Conservation (phyloP, 495 filamentous ascomycete species). For the Aspergillus hancockii region DNA sequence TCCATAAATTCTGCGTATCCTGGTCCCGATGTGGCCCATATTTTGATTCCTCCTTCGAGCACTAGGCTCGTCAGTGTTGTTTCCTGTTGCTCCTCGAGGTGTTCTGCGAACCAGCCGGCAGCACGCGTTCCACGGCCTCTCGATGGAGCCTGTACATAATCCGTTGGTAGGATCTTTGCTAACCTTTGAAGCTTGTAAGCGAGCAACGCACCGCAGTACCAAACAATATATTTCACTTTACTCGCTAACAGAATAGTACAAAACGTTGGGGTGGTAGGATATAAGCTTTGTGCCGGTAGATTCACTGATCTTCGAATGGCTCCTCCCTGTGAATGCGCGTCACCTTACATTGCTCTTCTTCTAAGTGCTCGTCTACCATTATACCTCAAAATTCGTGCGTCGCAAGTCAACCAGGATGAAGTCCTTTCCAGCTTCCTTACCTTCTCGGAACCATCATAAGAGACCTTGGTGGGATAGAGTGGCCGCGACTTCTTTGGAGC, state of each 20-base stretch:
- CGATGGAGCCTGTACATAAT: slow-evolving; percentile 57
- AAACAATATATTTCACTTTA: slow-evolving; percentile 55
- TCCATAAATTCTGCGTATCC: slow-evolving; percentile 59
- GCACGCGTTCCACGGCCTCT: slow-evolving; percentile 61
- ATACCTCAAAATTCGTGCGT: slow-evolving; percentile 61
- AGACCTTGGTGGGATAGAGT: slow-evolving; percentile 40
- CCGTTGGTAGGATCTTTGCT: background rate
- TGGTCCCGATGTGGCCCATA: slow-evolving; percentile 59
- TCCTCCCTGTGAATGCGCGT: slow-evolving; percentile 52
- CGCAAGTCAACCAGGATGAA: slow-evolving; percentile 67
- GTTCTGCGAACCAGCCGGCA: slow-evolving; percentile 67
- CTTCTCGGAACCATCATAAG: slow-evolving; percentile 39
- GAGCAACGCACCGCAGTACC: slow-evolving; percentile 63
- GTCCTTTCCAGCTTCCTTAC: slow-evolving; percentile 43
- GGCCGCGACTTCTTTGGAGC: slow-evolving; percentile 30
- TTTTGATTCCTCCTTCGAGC: slow-evolving; percentile 62
- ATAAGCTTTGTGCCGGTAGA: slow-evolving; percentile 68
- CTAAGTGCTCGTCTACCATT: slow-evolving; percentile 14
- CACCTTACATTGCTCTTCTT: background rate
- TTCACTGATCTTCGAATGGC: slow-evolving; percentile 70
- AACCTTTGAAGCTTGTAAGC: background rate
- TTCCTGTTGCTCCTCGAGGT: slow-evolving; percentile 50
- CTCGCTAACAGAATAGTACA: slow-evolving; percentile 55
- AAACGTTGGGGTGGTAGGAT: slow-evolving; percentile 56
- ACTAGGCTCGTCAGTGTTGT: slow-evolving; percentile 53